Evolutionary conservation across 1,139 yeast genomes (phyloP), one percentile per base, ranked within the genome.

Genomic region (Wickerhamomyces sp.): DNA sequence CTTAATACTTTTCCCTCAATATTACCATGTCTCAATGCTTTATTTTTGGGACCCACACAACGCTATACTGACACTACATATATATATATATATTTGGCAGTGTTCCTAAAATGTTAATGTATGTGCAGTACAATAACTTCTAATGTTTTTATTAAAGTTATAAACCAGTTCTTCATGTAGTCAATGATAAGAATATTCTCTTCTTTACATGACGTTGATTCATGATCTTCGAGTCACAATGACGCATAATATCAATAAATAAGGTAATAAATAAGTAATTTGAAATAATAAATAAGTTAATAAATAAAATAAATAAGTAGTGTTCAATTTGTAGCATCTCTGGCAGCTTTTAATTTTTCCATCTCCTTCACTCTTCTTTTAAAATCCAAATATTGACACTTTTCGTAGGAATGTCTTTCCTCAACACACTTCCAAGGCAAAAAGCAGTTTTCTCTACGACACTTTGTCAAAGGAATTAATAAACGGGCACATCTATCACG

Each of bases 401-500:
- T 86, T 65, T 86, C 95, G 73, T 90, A 87, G 33, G 78, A 76
- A 54, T 86, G 95, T 62, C 89, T 78, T 65, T 83, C 89, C 51
- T 81, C 84, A 47, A 75, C 73, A 65, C 96, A 87, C 56, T 77
- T 80, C 82, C 82, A 78, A 24, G 84, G 84, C 57, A 76, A 47
- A 51, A 64, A 77, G 56, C 67, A 63, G 14, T 73, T 70, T 48
- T 76, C 79, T 39, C 67, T 63, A 44, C 83, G 73, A 57, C 84
- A 78, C 52, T 73, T 72, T 60, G 75, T 75, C 42, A 78, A 61
- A 17, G 95, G 82, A 20, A 78, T 84, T 56, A 82, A 74, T 56
- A 86, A 70, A 25, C 81, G 74, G 5, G 95, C 94, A 63, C 96
- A 87, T 64, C 95, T 78, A 61, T 87, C 96, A 57, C 96, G 74